Base-by-base conservation (phyloP, 2,329 filamentous ascomycete species). In the Bipolaris sorokiniana region DNA sequence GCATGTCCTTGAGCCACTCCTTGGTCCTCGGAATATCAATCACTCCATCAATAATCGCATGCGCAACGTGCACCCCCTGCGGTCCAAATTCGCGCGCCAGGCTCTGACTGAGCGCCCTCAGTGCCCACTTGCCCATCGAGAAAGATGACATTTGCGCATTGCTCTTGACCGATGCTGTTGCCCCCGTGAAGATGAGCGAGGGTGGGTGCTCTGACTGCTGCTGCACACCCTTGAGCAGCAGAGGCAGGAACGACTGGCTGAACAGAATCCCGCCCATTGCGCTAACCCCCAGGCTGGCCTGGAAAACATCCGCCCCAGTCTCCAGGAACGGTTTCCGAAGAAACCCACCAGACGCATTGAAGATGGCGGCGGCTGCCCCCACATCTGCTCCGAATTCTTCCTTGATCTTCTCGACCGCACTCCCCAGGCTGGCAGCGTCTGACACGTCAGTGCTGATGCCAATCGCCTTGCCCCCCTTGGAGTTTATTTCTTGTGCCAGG, bases 51-150 rank as follows among this genome's bases (percentile, higher is more conserved):
- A 96, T 88, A 58, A 96, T 86, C 5, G 88, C 87, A 77, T 96
- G 91, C 0, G 89, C 86, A 1, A 96, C 89, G 74, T 97, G 92
- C 1, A 97, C 84, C 2, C 92, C 92, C 74, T 90, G 82, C 0
- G 92, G 91, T 0, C 90, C 90, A 75, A 95, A 97, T 74, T 97
- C 92, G 54, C 89, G 84, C 0, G 92, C 90, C 23, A 96, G 81
- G 33, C 86, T 89, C 76, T 94, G 91, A 0, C 84, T 83, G 48
- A 96, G 77, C 0, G 88, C 91, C 31, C 92, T 83, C 65, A 90
- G 79, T 3, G 90, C 91, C 73, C 92, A 96, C 74, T 96, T 96
- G 26, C 89, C 89, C 2, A 87, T 85, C 0, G 91, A 89, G 70
- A 97, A 96, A 7, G 84, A 79, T 1, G 86, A 80, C 74, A 92